Evolutionary conservation across 257 asterid genomes (phyloP), one percentile per base, ranked within the genome.

Genomic region (Mentha longifolia): DNA sequence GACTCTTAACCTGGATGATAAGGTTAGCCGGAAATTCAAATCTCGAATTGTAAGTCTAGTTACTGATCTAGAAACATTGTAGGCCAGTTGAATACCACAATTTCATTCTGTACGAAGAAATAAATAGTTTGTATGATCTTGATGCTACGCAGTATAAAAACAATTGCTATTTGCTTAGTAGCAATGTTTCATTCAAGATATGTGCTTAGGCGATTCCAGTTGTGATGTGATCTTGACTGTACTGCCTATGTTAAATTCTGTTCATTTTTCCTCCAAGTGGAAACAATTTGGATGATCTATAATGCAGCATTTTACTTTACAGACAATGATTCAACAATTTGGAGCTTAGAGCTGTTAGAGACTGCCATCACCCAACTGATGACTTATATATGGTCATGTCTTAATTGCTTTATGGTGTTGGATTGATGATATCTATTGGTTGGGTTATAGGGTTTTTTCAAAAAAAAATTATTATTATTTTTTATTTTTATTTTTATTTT

Each of bases 1-100:
- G 85, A 82, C 58, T 71, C 83, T 13, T 58, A 77, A 64, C 76
- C 76, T 81, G 71, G 67, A 49, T 39, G 71, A 74, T 63, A 47
- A 75, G 84, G 90, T 76, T 74, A 57, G 80, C 30, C 61, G 54
- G 28, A 68, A 74, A 67, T 75, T 71, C 75, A 17, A 76, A 74
- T n/a, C 25, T 77, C 51, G 61, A 37, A 66, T 69, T 76, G 77
- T 68, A 73, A 67, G 65, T 13, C 56, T 61, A 30, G 22, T 58
- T 50, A 33, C 75, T 74, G 61, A 76, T 75, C 72, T 60, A 75
- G 77, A 74, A 64, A 70, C 60, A 67, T 33, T 33, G 37, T 33
- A 33, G 37, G 37, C 37, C 37, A 33, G 37, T 74, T 49, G 49
- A 42, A 69, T 33, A 52, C 65, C 59, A 28, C 61, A 25, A 28